A percentile compares a stretch with the other conserved stretches of the same genome.
Evolutionary conservation across 2,329 filamentous ascomycete species (phyloP).

Genomic region (Talaromyces sp.): DNA sequence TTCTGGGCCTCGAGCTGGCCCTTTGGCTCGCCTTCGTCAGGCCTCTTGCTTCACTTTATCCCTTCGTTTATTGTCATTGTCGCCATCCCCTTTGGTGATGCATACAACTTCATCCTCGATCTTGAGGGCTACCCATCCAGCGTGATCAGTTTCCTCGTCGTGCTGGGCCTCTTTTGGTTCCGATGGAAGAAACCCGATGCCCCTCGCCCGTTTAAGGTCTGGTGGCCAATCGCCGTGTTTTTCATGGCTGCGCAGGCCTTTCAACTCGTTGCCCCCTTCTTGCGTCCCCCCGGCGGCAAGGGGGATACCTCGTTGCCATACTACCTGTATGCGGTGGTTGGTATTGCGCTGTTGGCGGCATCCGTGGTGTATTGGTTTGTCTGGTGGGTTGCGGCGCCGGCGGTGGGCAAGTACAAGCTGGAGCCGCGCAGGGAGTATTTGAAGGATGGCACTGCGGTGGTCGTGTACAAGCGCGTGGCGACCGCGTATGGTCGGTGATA

Average conservation of each 20-base stretch:
- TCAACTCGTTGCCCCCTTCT: conserved; percentile 55
- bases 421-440: conserved; percentile 13
- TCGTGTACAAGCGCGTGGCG: conserved; percentile 14
- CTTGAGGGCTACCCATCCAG: conserved; percentile 18
- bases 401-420: conserved; percentile 14
- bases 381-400: conserved; percentile 15
- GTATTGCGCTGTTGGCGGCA: conserved; percentile 39
- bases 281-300: conserved; percentile 39
- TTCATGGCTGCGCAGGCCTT: conserved; percentile 59
- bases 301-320: conserved; percentile 46
- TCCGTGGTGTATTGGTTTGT: conserved; percentile 47
- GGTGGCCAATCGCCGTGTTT: conserved; percentile 25
- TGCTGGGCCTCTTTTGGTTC: conserved; percentile 49
- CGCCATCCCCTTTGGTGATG: conserved; percentile 57
- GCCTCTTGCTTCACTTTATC: conserved; percentile 55
- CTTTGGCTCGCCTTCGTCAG: conserved; percentile 52
- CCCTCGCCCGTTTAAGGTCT: conserved; percentile 9
- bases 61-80: conserved; percentile 58
- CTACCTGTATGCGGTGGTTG: conserved; percentile 45
- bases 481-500: neutral
- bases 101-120: conserved; percentile 53
- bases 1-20: conserved; percentile 63
- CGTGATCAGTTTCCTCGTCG: conserved; percentile 28
- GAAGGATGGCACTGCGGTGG: conserved; percentile 17
- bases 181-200: conserved; percentile 14